Evolutionary conservation across 371 early-diverging fungal species (phyloP).

Genomic region (Haplosporangium sp.): DNA sequence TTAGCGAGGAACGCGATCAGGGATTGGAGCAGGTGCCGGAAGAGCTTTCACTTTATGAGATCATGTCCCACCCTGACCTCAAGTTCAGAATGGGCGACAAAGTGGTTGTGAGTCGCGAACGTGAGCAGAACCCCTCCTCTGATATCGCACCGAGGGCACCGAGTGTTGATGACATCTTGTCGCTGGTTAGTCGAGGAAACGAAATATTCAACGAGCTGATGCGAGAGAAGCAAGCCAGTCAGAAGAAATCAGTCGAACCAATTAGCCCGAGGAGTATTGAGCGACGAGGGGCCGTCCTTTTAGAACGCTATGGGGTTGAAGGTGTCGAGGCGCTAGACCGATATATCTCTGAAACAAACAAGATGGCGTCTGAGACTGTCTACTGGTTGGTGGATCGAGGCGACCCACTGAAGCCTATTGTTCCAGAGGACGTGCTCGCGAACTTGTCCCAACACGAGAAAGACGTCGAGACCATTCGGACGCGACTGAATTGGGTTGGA

Average conservation of each 20-base stretch:
- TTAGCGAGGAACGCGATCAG: constrained; percentile 55
- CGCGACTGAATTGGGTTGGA: constrained; percentile 58
- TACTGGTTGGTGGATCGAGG: constrained; percentile 43
- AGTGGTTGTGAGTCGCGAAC: constrained; percentile 51
- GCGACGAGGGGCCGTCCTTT: constrained; percentile 22
- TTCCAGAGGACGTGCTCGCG: constrained; percentile 34
- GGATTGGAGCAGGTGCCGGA: constrained; percentile 40
- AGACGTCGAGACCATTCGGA: constrained; percentile 40
- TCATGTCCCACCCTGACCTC: constrained; percentile 55
- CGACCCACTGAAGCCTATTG: constrained; percentile 24
- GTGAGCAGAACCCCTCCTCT: constrained; percentile 41
- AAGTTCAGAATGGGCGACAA: constrained; percentile 48
- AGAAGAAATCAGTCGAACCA: background rate
- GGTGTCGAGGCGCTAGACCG: constrained; percentile 54
- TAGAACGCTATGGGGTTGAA: constrained; percentile 49
- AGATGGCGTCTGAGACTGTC: constrained; percentile 27
- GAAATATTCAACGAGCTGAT: constrained; percentile 41
- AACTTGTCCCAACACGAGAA: constrained; percentile 27
- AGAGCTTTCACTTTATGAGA: constrained; percentile 48
- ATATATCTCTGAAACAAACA: constrained; percentile 50
- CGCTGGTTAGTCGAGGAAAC: constrained; percentile 42
- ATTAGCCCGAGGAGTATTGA: constrained; percentile 29
- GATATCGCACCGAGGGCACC: constrained; percentile 52
- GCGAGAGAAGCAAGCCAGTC: background rate
- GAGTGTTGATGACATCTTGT: constrained; percentile 43